Evolutionary conservation across 768 basidiomycete species (phyloP), one percentile per base, ranked within the genome.

Genomic region (Russula lepida): DNA sequence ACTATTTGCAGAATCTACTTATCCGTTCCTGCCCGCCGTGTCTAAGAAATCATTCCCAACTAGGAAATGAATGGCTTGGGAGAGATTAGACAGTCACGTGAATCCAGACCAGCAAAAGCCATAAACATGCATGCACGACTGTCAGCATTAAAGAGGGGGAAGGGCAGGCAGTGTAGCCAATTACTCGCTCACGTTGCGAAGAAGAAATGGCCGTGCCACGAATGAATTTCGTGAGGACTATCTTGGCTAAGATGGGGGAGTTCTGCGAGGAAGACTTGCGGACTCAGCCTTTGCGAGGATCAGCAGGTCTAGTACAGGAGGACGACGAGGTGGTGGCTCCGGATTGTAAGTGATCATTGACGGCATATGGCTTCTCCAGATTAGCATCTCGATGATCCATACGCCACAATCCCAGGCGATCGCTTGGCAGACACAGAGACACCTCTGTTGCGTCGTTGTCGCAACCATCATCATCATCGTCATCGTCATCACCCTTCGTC

Each of bases 11-110:
- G n/a, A n/a, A n/a, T n/a, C n/a, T n/a, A n/a, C n/a, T n/a, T n/a
- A n/a, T n/a, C n/a, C n/a, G n/a, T n/a, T n/a, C n/a, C n/a, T n/a
- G n/a, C n/a, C n/a, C n/a, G n/a, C n/a, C n/a, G n/a, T n/a, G n/a
- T n/a, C 76, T 37, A 98, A 74, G 73, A 95, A 92, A 69, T 93
- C 85, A 65, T 98, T 97, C 63, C 89, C 88, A 1, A 91, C 92
- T 17, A 95, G 72, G 72, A 97, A 98, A 32, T 81, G 84, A 64
- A 97, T 90, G 5, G 90, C 92, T 71, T 98, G 95, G 0, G 93
- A 93, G 5, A 98, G 78, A 71, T 94, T 94, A 1, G 92, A 95
- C 80, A 0, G 94, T 95, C 65, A 89, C 79, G 30, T 87, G 83
- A 41, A 95, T 93, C 70, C 95, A 93, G 13, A 88, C 89, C 21